These are phyloP conservation scores for Juglanconis sp. DNA, from an alignment of 2,329 filamentous ascomycete species.

Conservation along the genomic window DNA sequence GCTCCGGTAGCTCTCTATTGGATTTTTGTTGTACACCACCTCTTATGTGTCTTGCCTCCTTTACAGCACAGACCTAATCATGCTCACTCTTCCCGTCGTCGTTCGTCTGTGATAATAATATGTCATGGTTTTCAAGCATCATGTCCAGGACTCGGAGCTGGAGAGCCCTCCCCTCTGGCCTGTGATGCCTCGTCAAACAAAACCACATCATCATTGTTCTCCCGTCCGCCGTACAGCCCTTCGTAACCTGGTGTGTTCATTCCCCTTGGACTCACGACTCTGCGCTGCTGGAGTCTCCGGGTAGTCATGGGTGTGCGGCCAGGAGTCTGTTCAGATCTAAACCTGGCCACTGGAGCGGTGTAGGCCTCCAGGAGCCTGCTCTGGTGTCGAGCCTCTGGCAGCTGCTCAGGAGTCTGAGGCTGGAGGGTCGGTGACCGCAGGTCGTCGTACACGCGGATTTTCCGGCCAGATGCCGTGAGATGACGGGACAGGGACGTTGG, in stretches of 20 bases:
- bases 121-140: background rate
- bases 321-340: conserved; percentile 18
- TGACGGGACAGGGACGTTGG: conserved; percentile 17
- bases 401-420: conserved; percentile 47
- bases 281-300: conserved; percentile 22
- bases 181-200: conserved; percentile 30
- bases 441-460: conserved; percentile 46
- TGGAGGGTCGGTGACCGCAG: conserved; percentile 39
- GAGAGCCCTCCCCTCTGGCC: background rate
- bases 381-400: conserved; percentile 47
- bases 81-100: background rate
- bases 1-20: too few relatives aligned
- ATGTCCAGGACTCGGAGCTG: background rate
- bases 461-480: conserved; percentile 19
- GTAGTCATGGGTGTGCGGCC: conserved; percentile 22
- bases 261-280: conserved; percentile 34
- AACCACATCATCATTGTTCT: conserved; percentile 43
- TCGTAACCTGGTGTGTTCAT: conserved; percentile 40
- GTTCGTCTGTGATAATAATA: background rate
- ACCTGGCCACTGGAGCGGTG: conserved; percentile 37
- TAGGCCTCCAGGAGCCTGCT: conserved; percentile 41
- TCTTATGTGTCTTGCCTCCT: too few relatives aligned
- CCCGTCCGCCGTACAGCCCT: conserved; percentile 45
- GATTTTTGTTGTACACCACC: too few relatives aligned
- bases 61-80: background rate